These are phyloP conservation scores for Cucumis cinereus DNA, from an alignment of 306 rosid species.

Conservation along the genomic window DNA sequence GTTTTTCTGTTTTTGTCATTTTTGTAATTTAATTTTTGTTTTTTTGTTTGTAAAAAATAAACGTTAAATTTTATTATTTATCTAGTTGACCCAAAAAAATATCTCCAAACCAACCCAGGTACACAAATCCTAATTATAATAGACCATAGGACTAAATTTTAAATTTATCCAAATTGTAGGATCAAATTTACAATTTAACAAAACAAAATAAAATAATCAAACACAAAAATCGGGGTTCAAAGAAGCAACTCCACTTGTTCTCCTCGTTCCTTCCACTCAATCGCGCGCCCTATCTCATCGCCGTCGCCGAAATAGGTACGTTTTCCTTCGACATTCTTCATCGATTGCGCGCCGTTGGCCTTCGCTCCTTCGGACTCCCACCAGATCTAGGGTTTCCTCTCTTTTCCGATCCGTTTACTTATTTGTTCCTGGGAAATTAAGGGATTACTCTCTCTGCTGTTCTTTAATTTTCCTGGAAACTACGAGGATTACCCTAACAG, in stretches of 20 bases:
- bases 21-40: too few species aligned
- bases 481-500: background rate
- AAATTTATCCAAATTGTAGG: too few species aligned
- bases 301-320: conserved; percentile 5
- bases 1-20: too few species aligned
- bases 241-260: background rate
- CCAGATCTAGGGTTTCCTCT: background rate
- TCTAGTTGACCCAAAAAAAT: too few species aligned
- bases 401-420: background rate
- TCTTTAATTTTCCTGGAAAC: background rate
- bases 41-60: too few species aligned
- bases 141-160: too few species aligned
- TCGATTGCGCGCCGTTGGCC: background rate
- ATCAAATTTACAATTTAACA: too few species aligned
- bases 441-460: background rate
- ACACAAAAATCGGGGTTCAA: background rate
- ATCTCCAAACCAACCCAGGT: too few species aligned
- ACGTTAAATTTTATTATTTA: too few species aligned
- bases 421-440: background rate
- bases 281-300: conserved; percentile 8
- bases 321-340: background rate
- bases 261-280: background rate
- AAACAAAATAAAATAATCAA: too few species aligned
- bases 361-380: background rate
- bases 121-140: too few species aligned